These are phyloP conservation scores for Verbena officinalis DNA, from an alignment of 257 asterid species.

Conservation along the genomic window DNA sequence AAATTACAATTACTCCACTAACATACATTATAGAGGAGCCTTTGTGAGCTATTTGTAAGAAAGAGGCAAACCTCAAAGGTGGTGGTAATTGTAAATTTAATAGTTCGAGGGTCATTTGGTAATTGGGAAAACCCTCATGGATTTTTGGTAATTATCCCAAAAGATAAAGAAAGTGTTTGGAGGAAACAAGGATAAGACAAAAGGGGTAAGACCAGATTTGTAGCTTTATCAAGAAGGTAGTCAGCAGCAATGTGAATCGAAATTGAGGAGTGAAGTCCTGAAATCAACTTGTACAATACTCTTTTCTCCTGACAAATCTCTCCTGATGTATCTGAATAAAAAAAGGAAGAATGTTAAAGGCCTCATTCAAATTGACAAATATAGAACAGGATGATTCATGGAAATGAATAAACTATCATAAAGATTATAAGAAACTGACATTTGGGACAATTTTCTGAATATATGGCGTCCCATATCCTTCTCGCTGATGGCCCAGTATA, in stretches of 20 bases:
- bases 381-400: conserved; percentile 17
- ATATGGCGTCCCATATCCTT: conserved; percentile 93
- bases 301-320: conserved; percentile 87
- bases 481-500: conserved; percentile 92
- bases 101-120: too few relatives aligned
- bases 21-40: too few relatives aligned
- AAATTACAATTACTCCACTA: too few relatives aligned
- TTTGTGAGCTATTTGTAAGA: too few relatives aligned
- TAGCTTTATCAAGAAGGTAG: conserved; percentile 84
- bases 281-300: conserved; percentile 81
- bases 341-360: conserved; percentile 29
- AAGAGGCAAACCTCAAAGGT: too few relatives aligned
- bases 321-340: conserved; percentile 72
- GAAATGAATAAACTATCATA: conserved; percentile 12
- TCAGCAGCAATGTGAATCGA: conserved; percentile 86
- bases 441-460: conserved; percentile 92
- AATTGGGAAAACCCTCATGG: too few relatives aligned
- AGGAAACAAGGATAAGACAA: conserved; percentile 22
- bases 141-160: too few relatives aligned
- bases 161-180: not conserved
- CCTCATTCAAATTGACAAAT: conserved; percentile 12
- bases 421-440: conserved; percentile 55
- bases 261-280: conserved; percentile 93
- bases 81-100: too few relatives aligned
- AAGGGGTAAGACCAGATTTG: conserved; percentile 57